These are phyloP conservation scores for Nemania diffusa DNA, from an alignment of 2,329 filamentous ascomycete species.

Conservation along the genomic window DNA sequence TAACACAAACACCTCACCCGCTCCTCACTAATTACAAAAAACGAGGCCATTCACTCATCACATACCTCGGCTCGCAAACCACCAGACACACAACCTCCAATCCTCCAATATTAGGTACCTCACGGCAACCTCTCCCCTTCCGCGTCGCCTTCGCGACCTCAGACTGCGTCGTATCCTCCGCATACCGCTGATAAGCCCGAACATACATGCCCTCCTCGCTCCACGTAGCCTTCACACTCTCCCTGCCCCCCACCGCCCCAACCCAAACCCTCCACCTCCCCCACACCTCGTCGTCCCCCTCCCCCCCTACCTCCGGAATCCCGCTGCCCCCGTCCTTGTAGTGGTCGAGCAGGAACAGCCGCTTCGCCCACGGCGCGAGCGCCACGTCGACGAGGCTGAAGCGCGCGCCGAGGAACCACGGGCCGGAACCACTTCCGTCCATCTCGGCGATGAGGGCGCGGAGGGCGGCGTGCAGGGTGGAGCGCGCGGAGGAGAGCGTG, in stretches of 20 bases:
- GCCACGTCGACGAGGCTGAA: conserved; percentile 77
- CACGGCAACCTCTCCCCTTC: conserved; percentile 70
- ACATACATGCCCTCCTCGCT: conserved; percentile 75
- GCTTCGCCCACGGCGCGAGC: conserved; percentile 77
- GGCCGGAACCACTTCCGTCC: conserved; percentile 61
- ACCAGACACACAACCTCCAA: background rate
- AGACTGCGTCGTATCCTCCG: conserved; percentile 71
- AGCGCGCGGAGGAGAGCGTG: conserved; percentile 63
- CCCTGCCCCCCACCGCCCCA: conserved; percentile 65
- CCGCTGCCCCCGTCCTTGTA: conserved; percentile 71
- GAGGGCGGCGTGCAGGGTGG: conserved; percentile 68
- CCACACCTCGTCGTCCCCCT: conserved; percentile 68
- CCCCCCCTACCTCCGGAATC: conserved; percentile 49
- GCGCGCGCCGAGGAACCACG: conserved; percentile 73
- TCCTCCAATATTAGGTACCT: no score
- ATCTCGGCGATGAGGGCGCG: conserved; percentile 71
- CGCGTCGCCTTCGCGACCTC: conserved; percentile 71
- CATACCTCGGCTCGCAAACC: no score
- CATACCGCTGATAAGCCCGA: conserved; percentile 74
- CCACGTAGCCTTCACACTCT: conserved; percentile 73
- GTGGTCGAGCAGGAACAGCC: conserved; percentile 78
- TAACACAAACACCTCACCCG: background rate
- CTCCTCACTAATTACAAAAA: no score
- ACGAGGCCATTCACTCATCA: no score
- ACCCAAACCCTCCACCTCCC: conserved; percentile 72